phyloP scores from a whole-genome alignment of 345 rosid species.

The Dovyalis caffra region DNA sequence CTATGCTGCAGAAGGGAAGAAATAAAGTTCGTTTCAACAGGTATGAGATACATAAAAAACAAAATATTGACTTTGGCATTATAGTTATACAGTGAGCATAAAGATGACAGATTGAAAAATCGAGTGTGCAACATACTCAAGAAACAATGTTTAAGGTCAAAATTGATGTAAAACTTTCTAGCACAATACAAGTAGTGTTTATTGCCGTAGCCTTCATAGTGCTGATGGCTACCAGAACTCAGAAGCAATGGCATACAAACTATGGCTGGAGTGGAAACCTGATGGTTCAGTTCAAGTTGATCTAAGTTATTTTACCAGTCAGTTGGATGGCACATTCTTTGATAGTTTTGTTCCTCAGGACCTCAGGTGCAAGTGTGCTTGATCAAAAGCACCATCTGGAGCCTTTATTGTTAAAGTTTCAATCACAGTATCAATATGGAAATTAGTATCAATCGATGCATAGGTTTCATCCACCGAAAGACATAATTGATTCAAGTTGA shows the following conservation, averaged over 20 bases:
- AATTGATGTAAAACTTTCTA: neutral
- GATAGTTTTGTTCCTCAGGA: neutral
- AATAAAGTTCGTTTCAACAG: neutral
- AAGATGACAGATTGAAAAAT: neutral
- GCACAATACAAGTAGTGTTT: neutral
- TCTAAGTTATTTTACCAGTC: neutral
- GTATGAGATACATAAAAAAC: neutral
- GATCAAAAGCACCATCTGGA: neutral
- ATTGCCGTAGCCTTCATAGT: neutral
- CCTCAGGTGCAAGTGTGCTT: neutral
- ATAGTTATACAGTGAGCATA: neutral
- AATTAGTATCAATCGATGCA: neutral
- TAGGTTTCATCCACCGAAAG: neutral
- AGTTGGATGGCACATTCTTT: neutral
- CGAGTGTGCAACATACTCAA: neutral
- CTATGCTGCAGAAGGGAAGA: conserved; percentile 37
- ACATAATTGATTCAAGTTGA: neutral
- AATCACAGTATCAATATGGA: neutral
- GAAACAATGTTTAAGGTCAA: neutral
- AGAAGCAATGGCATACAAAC: neutral
- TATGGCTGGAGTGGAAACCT: neutral
- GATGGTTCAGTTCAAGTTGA: neutral
- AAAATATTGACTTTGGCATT: neutral
- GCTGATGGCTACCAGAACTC: neutral
- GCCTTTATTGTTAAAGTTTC: neutral